phyloP scores from a whole-genome alignment of 805 yeast genomes.

The Wickerhamomyces rabaulensis region DNA sequence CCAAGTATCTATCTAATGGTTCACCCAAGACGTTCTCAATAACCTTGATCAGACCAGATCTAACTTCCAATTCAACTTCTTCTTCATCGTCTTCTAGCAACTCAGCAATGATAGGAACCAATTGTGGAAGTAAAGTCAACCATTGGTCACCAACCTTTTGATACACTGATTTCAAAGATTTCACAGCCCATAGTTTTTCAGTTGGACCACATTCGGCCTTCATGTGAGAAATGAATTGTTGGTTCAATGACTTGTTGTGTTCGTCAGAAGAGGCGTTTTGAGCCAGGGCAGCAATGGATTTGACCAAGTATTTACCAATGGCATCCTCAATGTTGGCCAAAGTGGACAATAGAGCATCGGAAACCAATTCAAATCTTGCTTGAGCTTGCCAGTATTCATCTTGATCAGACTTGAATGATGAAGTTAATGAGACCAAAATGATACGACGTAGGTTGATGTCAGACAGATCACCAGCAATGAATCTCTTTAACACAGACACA shows the following conservation, averaged over 20 bases:
- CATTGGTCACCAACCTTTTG: slow-evolving; percentile 93
- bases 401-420: slow-evolving; percentile 83
- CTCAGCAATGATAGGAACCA: slow-evolving; percentile 95
- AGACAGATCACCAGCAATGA: slow-evolving; percentile 36
- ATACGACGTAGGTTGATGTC: slow-evolving; percentile 64
- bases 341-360: slow-evolving; percentile 60
- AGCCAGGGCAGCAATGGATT: slow-evolving; percentile 72
- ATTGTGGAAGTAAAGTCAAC: slow-evolving; percentile 85
- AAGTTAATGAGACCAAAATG: slow-evolving; percentile 63
- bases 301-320: slow-evolving; percentile 77
- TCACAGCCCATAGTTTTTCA: slow-evolving; percentile 77
- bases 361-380: slow-evolving; percentile 72
- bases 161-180: slow-evolving; percentile 74
- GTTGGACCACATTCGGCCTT: slow-evolving; percentile 50
- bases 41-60: slow-evolving; percentile 84
- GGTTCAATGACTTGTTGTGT: slow-evolving; percentile 72
- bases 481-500: slow-evolving; percentile 46
- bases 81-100: slow-evolving; percentile 94
- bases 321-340: slow-evolving; percentile 61
- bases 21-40: slow-evolving; percentile 93
- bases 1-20: slow-evolving; percentile 80
- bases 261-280: slow-evolving; percentile 63
- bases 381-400: slow-evolving; percentile 94
- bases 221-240: slow-evolving; percentile 58
- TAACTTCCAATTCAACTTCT: slow-evolving; percentile 83